Conservation (phyloP, 148 eudicot species). For the Vaccinium darrowii region DNA sequence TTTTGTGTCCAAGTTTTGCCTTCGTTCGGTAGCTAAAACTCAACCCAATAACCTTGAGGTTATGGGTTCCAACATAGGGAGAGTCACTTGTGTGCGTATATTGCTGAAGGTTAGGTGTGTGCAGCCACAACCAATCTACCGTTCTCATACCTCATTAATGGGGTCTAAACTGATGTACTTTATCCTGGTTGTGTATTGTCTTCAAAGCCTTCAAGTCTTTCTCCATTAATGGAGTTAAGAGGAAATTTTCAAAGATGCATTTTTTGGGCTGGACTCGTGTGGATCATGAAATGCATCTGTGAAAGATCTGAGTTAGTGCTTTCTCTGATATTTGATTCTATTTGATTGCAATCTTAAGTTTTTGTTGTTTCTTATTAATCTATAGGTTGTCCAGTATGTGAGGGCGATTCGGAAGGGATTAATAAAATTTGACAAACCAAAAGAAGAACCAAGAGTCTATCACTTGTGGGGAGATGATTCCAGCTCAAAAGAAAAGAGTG, state of each 20-base stretch:
- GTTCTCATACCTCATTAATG: background rate
- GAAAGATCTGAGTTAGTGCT: background rate
- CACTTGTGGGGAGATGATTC: conserved; percentile 83
- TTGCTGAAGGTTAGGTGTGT: background rate
- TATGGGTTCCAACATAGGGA: background rate
- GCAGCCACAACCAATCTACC: background rate
- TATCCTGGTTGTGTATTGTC: background rate
- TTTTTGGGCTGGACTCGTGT: background rate
- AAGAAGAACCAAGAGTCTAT: conserved; percentile 64
- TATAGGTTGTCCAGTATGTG: conserved; percentile 57
- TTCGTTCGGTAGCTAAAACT: background rate
- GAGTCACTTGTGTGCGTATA: background rate
- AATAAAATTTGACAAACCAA: conserved; percentile 80
- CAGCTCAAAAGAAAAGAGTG: conserved; percentile 45
- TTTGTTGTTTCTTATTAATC: conserved; percentile 11
- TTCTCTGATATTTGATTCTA: background rate
- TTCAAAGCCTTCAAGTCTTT: background rate
- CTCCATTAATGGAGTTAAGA: background rate
- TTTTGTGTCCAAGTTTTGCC: no score
- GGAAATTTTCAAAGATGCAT: background rate
- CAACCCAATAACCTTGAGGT: background rate
- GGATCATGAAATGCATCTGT: background rate
- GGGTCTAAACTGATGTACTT: background rate
- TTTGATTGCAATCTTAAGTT: conserved; percentile 1
- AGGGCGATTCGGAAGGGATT: conserved; percentile 85